Evolutionary conservation across 805 yeast species (phyloP).

Genomic region (Schizosaccharomyces cryophilus): DNA sequence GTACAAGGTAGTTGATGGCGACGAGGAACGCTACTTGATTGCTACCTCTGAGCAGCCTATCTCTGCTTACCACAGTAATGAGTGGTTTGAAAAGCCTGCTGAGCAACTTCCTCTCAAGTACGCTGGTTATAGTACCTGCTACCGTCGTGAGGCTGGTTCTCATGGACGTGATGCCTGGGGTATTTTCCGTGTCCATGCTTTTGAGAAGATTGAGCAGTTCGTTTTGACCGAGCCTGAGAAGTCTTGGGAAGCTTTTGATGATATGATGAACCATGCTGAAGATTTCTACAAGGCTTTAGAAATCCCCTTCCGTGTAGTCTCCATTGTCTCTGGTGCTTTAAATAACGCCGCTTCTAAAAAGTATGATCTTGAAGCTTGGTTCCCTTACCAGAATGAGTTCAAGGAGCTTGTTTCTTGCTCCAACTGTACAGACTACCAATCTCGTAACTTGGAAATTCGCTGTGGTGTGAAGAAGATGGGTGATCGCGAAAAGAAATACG

Average conservation of each 20-base stretch:
- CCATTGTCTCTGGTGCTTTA: conserved; percentile 93
- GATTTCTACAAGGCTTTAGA: conserved; percentile 80
- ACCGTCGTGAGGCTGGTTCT: conserved; percentile 97
- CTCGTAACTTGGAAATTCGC: conserved; percentile 94
- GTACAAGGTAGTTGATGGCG: conserved; percentile 90
- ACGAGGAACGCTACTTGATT: conserved; percentile 88
- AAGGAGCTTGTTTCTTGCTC: conserved; percentile 96
- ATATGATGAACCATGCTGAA: conserved; percentile 78
- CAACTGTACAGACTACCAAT: conserved; percentile 97
- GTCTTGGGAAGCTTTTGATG: conserved; percentile 92
- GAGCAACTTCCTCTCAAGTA: conserved; percentile 74
- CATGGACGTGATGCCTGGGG: conserved; percentile 99
- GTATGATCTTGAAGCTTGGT: conserved; percentile 98
- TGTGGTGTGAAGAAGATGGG: conserved; percentile 92
- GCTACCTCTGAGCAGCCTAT: conserved; percentile 99
- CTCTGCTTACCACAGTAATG: conserved; percentile 87
- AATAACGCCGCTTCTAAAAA: conserved; percentile 98
- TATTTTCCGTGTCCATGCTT: conserved; percentile 94
- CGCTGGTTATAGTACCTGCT: conserved; percentile 95
- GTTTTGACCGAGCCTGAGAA: conserved; percentile 90
- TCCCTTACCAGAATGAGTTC: conserved; percentile 97
- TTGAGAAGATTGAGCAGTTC: conserved; percentile 95
- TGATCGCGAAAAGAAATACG: conserved; percentile 90
- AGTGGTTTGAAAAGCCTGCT: conserved; percentile 94
- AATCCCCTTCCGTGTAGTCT: conserved; percentile 89